Percentiles rank a stretch among this genome's conserved stretches.
Conservation (phyloP, 257 asterid species). For the Euphrasia confusa region DNA sequence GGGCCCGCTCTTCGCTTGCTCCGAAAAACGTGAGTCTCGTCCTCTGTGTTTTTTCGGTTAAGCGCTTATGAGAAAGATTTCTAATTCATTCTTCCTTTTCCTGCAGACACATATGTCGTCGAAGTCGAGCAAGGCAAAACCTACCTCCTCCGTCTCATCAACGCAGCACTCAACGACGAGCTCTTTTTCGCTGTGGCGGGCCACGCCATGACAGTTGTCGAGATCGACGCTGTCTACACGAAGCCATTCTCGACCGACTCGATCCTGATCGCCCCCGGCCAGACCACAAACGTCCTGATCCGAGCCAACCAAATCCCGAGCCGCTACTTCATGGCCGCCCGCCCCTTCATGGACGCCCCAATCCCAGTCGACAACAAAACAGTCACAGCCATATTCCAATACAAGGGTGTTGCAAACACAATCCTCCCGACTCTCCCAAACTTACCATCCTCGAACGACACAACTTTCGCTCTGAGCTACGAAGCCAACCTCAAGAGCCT, state of each 20-base stretch:
- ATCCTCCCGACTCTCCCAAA: constrained; percentile 35
- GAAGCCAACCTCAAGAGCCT: constrained; percentile 39
- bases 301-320: constrained; percentile 38
- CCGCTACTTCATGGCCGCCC: constrained; percentile 48
- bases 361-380: constrained; percentile 48
- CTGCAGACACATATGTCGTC: constrained; percentile 44
- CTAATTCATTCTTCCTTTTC: no score
- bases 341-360: constrained; percentile 57
- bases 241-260: constrained; percentile 47
- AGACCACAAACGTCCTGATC: constrained; percentile 51
- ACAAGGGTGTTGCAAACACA: constrained; percentile 32
- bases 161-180: constrained; percentile 63
- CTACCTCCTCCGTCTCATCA: constrained; percentile 51
- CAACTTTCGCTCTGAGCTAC: constrained; percentile 36
- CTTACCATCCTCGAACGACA: constrained; percentile 41
- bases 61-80: no score
- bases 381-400: constrained; percentile 49
- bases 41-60: neutral
- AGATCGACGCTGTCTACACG: constrained; percentile 53
- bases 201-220: constrained; percentile 56
- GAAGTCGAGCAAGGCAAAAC: constrained; percentile 54
- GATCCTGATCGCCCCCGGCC: constrained; percentile 54
- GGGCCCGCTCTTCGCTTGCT: constrained; percentile 60
- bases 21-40: constrained; percentile 38
- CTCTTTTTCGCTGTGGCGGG: constrained; percentile 55